Percentiles rank a stretch among this genome's conserved stretches.
Conservation (phyloP, 2,329 filamentous ascomycete genomes). For the Trichophyton benhamiae region DNA sequence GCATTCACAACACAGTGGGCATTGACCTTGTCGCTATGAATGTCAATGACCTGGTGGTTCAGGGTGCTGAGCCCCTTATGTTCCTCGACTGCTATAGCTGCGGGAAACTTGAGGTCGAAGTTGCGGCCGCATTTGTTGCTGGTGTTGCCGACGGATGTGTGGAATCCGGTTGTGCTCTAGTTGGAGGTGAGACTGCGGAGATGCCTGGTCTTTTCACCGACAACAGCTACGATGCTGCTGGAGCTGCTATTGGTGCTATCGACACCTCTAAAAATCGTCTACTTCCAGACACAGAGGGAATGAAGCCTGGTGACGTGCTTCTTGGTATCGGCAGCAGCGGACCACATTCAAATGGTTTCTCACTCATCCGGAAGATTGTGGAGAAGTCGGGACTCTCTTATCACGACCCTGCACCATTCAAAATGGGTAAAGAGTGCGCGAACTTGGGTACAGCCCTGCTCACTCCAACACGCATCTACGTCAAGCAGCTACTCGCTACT, state of each 20-base stretch:
- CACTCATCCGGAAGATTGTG: constrained; percentile 83
- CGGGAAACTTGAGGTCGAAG: constrained; percentile 67
- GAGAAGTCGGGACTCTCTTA: constrained; percentile 60
- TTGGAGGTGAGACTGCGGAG: constrained; percentile 96
- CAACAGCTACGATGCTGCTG: constrained; percentile 86
- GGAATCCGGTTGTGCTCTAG: constrained; percentile 72
- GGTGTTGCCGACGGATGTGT: constrained; percentile 82
- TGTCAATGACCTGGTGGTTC: constrained; percentile 92
- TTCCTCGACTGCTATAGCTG: constrained; percentile 98
- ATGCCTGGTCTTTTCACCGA: constrained; percentile 91
- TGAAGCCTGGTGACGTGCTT: constrained; percentile 72
- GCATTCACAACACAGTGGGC: constrained; percentile 86
- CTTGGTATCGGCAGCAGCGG: constrained; percentile 76
- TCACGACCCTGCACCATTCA: constrained; percentile 65
- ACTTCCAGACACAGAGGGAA: constrained; percentile 62
- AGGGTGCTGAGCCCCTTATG: constrained; percentile 86
- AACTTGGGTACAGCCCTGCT: constrained; percentile 63
- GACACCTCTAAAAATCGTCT: constrained; percentile 44
- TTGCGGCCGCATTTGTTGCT: constrained; percentile 74
- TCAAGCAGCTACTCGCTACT: constrained; percentile 62
- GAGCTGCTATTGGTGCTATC: constrained; percentile 78
- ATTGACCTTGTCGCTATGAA: constrained; percentile 98
- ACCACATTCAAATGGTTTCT: constrained; percentile 94
- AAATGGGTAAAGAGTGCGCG: constrained; percentile 33
- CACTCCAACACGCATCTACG: constrained; percentile 87